phyloP scores from a whole-genome alignment of 495 filamentous ascomycete species.

The Aspergillus coremiiformis region DNA sequence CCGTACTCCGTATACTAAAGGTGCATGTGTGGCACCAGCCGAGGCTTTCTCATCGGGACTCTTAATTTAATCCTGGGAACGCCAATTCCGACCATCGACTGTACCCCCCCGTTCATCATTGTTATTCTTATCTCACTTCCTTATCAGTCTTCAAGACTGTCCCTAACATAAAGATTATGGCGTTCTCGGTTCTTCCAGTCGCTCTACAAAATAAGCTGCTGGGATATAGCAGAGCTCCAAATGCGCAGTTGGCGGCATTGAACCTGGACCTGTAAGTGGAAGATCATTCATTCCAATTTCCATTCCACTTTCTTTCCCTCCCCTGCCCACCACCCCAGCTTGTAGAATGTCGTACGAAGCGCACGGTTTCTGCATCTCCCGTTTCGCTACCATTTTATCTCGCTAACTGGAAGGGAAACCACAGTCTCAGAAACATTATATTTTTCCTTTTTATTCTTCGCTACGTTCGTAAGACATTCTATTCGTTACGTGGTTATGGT shows the following conservation, averaged over 20 bases:
- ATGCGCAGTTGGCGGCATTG: slow-evolving; percentile 52
- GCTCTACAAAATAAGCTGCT: slow-evolving; percentile 39
- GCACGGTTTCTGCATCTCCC: neutral
- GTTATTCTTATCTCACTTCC: slow-evolving; percentile 6
- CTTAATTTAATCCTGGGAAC: slow-evolving; percentile 5
- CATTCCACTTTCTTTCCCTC: slow-evolving; percentile 12
- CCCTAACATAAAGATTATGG: slow-evolving; percentile 24
- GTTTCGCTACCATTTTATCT: neutral
- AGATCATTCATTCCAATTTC: slow-evolving; percentile 1
- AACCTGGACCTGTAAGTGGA: slow-evolving; percentile 75
- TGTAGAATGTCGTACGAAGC: neutral
- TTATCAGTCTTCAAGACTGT: neutral
- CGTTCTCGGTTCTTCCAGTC: slow-evolving; percentile 29
- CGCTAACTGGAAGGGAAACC: neutral
- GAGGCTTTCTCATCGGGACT: slow-evolving; percentile 11
- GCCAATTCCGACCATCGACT: slow-evolving; percentile 7
- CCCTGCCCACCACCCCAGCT: neutral
- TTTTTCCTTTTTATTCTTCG: slow-evolving; percentile 87
- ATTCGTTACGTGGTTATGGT: slow-evolving; percentile 83
- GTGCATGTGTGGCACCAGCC: slow-evolving; percentile 19
- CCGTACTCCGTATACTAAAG: too few relatives aligned
- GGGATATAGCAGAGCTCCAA: slow-evolving; percentile 43
- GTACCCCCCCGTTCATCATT: slow-evolving; percentile 13
- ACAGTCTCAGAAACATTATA: slow-evolving; percentile 75
- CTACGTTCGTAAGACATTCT: slow-evolving; percentile 71